Evolutionary conservation across 2,329 filamentous ascomycete genomes (phyloP).

Genomic region (Fusarium armeniacum): DNA sequence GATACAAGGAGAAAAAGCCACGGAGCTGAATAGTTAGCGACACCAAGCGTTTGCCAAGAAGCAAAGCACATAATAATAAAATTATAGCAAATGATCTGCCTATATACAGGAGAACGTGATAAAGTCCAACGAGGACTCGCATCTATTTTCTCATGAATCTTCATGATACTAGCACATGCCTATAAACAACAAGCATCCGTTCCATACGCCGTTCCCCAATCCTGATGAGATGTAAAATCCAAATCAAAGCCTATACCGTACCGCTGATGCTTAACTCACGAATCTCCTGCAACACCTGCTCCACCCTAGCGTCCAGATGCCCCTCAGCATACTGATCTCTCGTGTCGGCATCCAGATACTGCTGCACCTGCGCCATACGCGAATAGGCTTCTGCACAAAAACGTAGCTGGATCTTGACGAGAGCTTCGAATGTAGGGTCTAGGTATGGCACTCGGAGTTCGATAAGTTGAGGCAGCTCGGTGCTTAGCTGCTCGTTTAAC

Average conservation of each 20-base stretch:
- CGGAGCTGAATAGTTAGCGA: background rate
- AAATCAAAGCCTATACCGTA: conserved; percentile 64
- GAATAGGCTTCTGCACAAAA: conserved; percentile 99
- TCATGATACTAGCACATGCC: conserved; percentile 47
- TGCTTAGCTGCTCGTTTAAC: conserved; percentile 94
- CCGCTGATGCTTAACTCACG: conserved; percentile 92
- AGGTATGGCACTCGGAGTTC: conserved; percentile 97
- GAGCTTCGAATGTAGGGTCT: conserved; percentile 95
- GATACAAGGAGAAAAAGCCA: background rate
- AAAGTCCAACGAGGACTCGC: conserved; percentile 8
- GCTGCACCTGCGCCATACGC: conserved; percentile 98
- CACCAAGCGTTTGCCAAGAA: background rate
- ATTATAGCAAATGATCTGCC: conserved; percentile 5
- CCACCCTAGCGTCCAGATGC: conserved; percentile 89
- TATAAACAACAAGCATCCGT: conserved; percentile 46
- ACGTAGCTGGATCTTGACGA: conserved; percentile 97
- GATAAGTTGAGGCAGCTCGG: conserved; percentile 94
- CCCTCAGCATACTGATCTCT: conserved; percentile 96
- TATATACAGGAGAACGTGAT: conserved; percentile 3
- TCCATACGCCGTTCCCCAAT: conserved; percentile 50
- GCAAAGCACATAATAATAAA: conserved; percentile 11
- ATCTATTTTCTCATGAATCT: conserved; percentile 49
- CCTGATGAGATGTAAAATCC: conserved; percentile 23
- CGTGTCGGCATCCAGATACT: conserved; percentile 95
- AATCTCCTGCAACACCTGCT: conserved; percentile 97